phyloP scores from a whole-genome alignment of 2,329 filamentous ascomycete species.

The Sporothrix schenckii region DNA sequence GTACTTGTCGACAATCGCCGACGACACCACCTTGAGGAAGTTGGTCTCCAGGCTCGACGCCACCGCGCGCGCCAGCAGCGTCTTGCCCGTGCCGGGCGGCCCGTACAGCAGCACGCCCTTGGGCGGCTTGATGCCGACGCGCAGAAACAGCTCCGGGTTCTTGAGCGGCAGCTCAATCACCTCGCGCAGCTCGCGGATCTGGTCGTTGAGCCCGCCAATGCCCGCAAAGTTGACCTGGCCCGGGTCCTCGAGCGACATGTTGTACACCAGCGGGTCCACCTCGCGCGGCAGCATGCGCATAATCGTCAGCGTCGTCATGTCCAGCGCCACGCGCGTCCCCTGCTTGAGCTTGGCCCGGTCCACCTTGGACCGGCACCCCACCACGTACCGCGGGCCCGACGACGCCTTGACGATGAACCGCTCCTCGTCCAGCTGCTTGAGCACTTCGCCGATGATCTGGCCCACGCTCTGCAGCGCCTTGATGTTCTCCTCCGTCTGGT shows the following conservation, averaged over 20 bases:
- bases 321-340: constrained; percentile 92
- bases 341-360: constrained; percentile 98
- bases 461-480: constrained; percentile 98
- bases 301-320: constrained; percentile 99
- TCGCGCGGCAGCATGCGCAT: constrained; percentile 99
- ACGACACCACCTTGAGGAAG: constrained; percentile 97
- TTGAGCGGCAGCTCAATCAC: constrained; percentile 98
- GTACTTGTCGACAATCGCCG: constrained; percentile 99
- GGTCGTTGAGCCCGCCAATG: constrained; percentile 96
- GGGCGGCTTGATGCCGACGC: constrained; percentile 97
- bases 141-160: constrained; percentile 95
- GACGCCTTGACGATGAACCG: constrained; percentile 99
- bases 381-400: constrained; percentile 94
- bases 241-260: constrained; percentile 98
- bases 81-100: constrained; percentile 96
- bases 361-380: constrained; percentile 97
- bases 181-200: constrained; percentile 95
- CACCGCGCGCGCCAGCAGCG: constrained; percentile 87
- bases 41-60: constrained; percentile 97
- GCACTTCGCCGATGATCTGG: constrained; percentile 97
- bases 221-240: constrained; percentile 97
- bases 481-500: constrained; percentile 98
- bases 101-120: constrained; percentile 97
- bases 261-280: constrained; percentile 98
- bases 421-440: constrained; percentile 98